Base-by-base conservation (phyloP, 2,329 filamentous ascomycete species). In the Colletotrichum sp. region DNA sequence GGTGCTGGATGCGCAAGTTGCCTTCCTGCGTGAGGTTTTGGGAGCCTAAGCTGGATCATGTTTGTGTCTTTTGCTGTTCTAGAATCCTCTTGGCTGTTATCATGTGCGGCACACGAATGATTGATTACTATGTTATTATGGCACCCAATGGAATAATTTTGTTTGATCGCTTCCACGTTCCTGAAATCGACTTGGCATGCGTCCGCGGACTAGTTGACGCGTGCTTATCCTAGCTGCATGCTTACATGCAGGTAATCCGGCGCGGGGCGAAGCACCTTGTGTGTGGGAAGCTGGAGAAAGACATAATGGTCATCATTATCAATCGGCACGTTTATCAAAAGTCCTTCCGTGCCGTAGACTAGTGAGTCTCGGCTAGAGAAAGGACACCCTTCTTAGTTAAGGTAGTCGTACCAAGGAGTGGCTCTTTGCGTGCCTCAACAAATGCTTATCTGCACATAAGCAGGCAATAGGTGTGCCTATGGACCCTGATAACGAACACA, bases 91-190 rank as follows among this genome's bases (percentile, higher is more conserved):
- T 24, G 8, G 18, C 21, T 26, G 21, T 57, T 28, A 28, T 57
- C 13, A 57, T 26, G 24, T 57, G 52, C 52, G 52, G 12, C 12
- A 57, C 24, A 57, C 2, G 6, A 28, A 26, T 57, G 52, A 7
- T 26, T n/a, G 21, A 26, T 5, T 57, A 16, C 12, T 26, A 16
- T 7, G 13, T 28, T 57, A 57, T 4, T 57, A 57, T 26, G 24
- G 18, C 21, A 57, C 13, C 9, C 52, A 57, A 57, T 57, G 88
- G 88, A 75, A 80, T 8, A 63, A 72, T 1, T 26, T 28, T 66
- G 88, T 85, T 2, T 57, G 6, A 57, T 26, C 21, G 26, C 52
- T 57, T 13, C 52, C 26, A n/a, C 52, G 79, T 86, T 3, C 89
- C 89, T 39, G 67, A 30, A 44, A 57, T 57, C 52, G 52, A 57